phyloP scores from a whole-genome alignment of 176 grass and related monocot species.

The Echinochloa phyllopogon region DNA sequence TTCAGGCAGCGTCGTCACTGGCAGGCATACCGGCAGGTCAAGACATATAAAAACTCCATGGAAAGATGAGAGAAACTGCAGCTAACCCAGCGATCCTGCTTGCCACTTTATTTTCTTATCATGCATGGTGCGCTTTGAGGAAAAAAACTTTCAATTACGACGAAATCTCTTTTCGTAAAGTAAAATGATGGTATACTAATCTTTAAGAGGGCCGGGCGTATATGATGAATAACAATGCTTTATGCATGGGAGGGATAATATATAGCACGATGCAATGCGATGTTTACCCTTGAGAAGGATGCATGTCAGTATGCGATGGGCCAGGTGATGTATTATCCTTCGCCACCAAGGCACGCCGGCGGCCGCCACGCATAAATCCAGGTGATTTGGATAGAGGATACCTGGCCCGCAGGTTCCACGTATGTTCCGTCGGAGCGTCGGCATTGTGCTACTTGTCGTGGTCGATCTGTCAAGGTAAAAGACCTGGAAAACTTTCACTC shows the following conservation, averaged over 20 bases:
- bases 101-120: too few relatives aligned
- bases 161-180: too few relatives aligned
- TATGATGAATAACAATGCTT: neutral
- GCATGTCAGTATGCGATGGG: neutral
- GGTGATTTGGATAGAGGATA: neutral
- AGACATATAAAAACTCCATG: constrained; percentile 5
- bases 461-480: constrained; percentile 16
- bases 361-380: neutral
- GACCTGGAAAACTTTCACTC: neutral
- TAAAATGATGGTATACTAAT: too few relatives aligned
- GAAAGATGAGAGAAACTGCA: neutral
- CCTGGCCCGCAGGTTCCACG: neutral
- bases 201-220: neutral
- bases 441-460: neutral
- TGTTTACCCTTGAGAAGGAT: constrained; percentile 22
- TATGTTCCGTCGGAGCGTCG: constrained; percentile 10
- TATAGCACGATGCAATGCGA: neutral
- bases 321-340: neutral
- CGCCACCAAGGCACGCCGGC: neutral
- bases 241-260: constrained; percentile 27
- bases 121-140: too few relatives aligned
- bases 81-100: too few relatives aligned
- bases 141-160: too few relatives aligned
- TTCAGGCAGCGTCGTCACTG: neutral
- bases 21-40: constrained; percentile 41